A percentile compares a stretch with the other conserved stretches of the same genome.
Evolutionary conservation across 352 stramenopile genomes (phyloP).

Genomic region (Phytopythium cucurbitacearum): DNA sequence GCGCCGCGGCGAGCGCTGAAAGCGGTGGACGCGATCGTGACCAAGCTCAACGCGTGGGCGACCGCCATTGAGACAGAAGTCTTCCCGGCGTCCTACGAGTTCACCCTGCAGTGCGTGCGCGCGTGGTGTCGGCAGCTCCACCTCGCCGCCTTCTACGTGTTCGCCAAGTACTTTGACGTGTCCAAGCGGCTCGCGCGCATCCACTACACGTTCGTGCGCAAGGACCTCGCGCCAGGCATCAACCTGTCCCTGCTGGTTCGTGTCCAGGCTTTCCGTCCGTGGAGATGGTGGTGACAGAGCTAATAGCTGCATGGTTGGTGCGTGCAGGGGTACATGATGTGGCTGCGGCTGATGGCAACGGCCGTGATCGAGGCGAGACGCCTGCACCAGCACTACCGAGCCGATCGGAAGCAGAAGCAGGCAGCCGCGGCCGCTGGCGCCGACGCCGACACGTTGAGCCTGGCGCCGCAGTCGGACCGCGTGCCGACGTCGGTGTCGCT

Average conservation of each 20-base stretch:
- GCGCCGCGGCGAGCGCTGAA: slow-evolving; percentile 18
- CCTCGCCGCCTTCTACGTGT: slow-evolving; percentile 73
- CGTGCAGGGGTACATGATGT: slow-evolving; percentile 71
- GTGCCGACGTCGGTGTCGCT: slow-evolving; percentile 30
- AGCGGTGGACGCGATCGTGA: slow-evolving; percentile 38
- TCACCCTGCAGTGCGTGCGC: slow-evolving; percentile 38
- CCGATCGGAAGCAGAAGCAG: slow-evolving; percentile 42
- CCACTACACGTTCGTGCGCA: slow-evolving; percentile 78
- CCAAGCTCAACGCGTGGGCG: slow-evolving; percentile 30
- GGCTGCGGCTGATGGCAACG: slow-evolving; percentile 51
- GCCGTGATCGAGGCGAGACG: slow-evolving; percentile 49
- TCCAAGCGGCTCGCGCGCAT: slow-evolving; percentile 64
- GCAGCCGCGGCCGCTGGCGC: slow-evolving; percentile 16
- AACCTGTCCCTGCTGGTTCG: slow-evolving; percentile 68
- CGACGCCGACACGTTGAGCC: background rate
- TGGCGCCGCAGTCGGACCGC: slow-evolving; percentile 30
- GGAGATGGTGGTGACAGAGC: background rate
- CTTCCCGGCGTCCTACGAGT: slow-evolving; percentile 56
- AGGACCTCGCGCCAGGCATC: slow-evolving; percentile 43
- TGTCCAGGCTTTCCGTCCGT: background rate
- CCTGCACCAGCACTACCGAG: slow-evolving; percentile 37
- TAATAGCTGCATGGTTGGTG: background rate
- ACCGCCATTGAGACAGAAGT: slow-evolving; percentile 37
- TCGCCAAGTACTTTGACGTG: slow-evolving; percentile 63
- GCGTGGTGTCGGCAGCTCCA: slow-evolving; percentile 53